phyloP scores from a whole-genome alignment of 2,329 filamentous ascomycete species.

The Penicillium fuscoglaucum region DNA sequence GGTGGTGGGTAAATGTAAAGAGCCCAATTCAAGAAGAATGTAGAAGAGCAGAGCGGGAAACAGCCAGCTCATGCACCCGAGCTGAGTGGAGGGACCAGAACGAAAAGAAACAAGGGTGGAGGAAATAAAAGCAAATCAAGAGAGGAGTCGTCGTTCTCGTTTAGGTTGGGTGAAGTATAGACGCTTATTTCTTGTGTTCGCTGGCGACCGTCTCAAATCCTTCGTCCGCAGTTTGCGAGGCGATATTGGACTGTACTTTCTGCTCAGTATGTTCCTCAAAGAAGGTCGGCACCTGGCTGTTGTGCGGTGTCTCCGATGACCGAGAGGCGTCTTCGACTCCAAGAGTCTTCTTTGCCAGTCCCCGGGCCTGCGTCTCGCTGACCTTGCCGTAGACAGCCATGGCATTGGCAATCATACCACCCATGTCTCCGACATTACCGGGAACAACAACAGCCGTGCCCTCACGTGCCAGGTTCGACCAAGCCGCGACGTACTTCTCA shows the following conservation, averaged over 20 bases:
- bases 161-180: constrained; percentile 5
- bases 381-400: constrained; percentile 96
- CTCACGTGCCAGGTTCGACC: constrained; percentile 88
- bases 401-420: constrained; percentile 93
- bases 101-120: neutral
- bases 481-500: constrained; percentile 97
- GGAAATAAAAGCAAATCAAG: constrained; percentile 6
- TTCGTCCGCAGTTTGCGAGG: constrained; percentile 51
- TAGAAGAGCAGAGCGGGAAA: constrained; percentile 8
- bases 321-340: constrained; percentile 23
- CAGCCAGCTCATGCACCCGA: neutral
- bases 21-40: neutral
- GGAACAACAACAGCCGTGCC: constrained; percentile 94
- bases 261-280: constrained; percentile 15
- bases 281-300: constrained; percentile 19
- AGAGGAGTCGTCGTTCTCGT: constrained; percentile 15
- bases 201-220: constrained; percentile 48
- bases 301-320: constrained; percentile 22
- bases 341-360: constrained; percentile 50
- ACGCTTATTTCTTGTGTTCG: constrained; percentile 31
- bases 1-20: neutral
- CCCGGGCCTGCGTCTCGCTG: constrained; percentile 72
- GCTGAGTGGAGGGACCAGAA: neutral
- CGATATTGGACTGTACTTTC: constrained; percentile 34
- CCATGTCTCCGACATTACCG: constrained; percentile 94